Evolutionary conservation across 768 basidiomycete species (phyloP), one percentile per base, ranked within the genome.

Genomic region (Leccinum incarnatum): DNA sequence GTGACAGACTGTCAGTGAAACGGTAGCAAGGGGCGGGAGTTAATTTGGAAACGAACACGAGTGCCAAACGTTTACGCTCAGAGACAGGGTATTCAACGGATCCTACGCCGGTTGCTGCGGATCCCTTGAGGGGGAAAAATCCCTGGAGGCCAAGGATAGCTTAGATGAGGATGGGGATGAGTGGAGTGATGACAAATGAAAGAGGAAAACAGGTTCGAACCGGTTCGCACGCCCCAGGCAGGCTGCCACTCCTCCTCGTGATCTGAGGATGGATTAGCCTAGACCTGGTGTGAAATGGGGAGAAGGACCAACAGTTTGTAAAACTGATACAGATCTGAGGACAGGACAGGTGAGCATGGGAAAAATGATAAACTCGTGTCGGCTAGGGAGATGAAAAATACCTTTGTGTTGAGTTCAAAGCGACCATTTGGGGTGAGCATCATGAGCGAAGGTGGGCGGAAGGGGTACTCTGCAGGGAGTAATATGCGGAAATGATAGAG

Each of bases 241-340:
- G 96, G 96, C 73, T 98, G 95, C 96, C 96, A 98, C 32, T 92
- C 80, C 65, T 98, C 96, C 74, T 95, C 93, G 64, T 98, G 95
- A 78, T 96, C 90, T 93, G 66, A 45, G 19, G 49, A 64, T 61
- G 51, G 59, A 48, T 69, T 54, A 73, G 65, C 58, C 71, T 74
- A 75, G 72, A 62, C 67, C 59, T 36, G 34, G 52, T 57, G 61
- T 61, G 58, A 62, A 65, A 60, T 57, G n/a, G 57, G 15, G 59
- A 53, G 56, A 51, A 51, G 45, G 34, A 79, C 88, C 55, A 67
- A 94, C 91, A 95, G 64, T 81, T 94, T 48, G 91, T 95, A 72
- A 94, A 95, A 70, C 91, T 94, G 67, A 95, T 93, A 72, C 93
- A 95, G 58, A 95, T 93, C 93, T 94, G 58, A 51, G 51, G 53